Percentiles rank a stretch among this genome's conserved stretches.
These are phyloP conservation scores for Curvularia spicifera DNA, from an alignment of 2,329 filamentous ascomycete species.

Conservation along the genomic window DNA sequence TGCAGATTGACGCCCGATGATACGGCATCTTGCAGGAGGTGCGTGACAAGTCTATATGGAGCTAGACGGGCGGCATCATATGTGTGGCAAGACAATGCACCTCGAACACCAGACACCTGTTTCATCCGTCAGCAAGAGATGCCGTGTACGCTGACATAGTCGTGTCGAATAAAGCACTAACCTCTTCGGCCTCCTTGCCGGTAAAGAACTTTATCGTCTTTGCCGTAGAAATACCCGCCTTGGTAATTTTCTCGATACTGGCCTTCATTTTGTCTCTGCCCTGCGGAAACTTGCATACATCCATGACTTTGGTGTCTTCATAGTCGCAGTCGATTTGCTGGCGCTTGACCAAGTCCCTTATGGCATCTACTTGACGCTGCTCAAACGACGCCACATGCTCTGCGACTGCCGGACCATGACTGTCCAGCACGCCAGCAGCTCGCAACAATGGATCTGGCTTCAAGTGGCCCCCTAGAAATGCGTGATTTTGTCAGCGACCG, in stretches of 20 bases:
- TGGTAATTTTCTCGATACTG: conserved; percentile 5
- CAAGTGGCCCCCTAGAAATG: conserved; percentile 15
- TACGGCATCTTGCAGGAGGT: conserved; percentile 18
- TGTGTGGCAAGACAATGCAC: conserved; percentile 19
- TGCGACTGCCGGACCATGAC: conserved; percentile 18
- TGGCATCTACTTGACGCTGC: conserved; percentile 14
- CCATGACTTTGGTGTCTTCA: conserved; percentile 20
- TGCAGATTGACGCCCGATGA: conserved; percentile 19
- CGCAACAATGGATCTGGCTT: conserved; percentile 48
- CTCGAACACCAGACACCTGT: conserved; percentile 18
- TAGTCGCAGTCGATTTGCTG: conserved; percentile 21
- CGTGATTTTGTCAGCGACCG: not conserved
- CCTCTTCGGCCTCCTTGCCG: conserved; percentile 18
- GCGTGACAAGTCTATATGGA: conserved; percentile 18
- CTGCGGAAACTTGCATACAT: conserved; percentile 13
- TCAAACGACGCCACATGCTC: conserved; percentile 24
- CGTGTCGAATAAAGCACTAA: not conserved
- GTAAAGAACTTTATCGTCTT: conserved; percentile 11
- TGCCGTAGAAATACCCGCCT: conserved; percentile 17
- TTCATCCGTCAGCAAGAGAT: not conserved
- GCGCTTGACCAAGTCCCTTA: conserved; percentile 18
- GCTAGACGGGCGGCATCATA: conserved; percentile 19
- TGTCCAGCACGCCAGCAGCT: conserved; percentile 17
- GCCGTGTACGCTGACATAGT: not conserved
- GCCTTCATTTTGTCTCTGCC: conserved; percentile 16